Evolutionary conservation across 2,329 filamentous ascomycete species (phyloP).

Genomic region (Akanthomyces dipterigenus): DNA sequence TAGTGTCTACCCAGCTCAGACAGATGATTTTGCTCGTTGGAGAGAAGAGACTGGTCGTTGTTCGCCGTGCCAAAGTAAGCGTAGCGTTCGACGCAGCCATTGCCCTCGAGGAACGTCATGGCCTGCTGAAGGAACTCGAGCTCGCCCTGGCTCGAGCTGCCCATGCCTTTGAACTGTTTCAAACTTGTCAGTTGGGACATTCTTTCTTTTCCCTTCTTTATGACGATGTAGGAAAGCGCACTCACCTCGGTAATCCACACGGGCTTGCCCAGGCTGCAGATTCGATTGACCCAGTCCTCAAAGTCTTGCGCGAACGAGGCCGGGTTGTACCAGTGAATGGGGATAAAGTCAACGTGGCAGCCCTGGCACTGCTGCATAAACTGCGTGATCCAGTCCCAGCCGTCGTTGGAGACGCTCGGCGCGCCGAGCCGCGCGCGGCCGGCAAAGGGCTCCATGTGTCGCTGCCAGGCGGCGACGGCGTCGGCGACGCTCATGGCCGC

Average conservation of each 20-base stretch:
- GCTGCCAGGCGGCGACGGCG: slow-evolving; percentile 32
- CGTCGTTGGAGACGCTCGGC: slow-evolving; percentile 42
- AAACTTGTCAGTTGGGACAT: neutral
- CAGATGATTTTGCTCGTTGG: neutral
- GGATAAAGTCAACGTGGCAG: slow-evolving; percentile 38
- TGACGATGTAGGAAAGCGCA: neutral
- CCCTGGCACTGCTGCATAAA: slow-evolving; percentile 35
- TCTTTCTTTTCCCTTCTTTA: too few species aligned
- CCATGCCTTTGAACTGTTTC: slow-evolving; percentile 23
- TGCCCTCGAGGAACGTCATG: slow-evolving; percentile 36
- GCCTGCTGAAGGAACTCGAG: slow-evolving; percentile 34
- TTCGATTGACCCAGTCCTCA: slow-evolving; percentile 34
- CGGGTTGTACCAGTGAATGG: slow-evolving; percentile 41
- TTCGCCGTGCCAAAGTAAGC: slow-evolving; percentile 27
- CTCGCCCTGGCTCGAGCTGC: slow-evolving; percentile 24
- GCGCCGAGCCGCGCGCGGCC: slow-evolving; percentile 37
- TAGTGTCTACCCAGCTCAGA: slow-evolving; percentile 3
- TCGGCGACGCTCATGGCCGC: slow-evolving; percentile 22
- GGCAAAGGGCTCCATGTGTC: slow-evolving; percentile 38
- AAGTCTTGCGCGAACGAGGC: slow-evolving; percentile 31
- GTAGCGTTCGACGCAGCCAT: slow-evolving; percentile 32
- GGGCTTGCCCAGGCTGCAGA: slow-evolving; percentile 30
- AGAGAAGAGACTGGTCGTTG: slow-evolving; percentile 15
- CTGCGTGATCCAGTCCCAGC: slow-evolving; percentile 33
- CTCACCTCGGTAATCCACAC: slow-evolving; percentile 38